phyloP scores from a whole-genome alignment of 495 filamentous ascomycete species.

The Cairneyella variabilis region DNA sequence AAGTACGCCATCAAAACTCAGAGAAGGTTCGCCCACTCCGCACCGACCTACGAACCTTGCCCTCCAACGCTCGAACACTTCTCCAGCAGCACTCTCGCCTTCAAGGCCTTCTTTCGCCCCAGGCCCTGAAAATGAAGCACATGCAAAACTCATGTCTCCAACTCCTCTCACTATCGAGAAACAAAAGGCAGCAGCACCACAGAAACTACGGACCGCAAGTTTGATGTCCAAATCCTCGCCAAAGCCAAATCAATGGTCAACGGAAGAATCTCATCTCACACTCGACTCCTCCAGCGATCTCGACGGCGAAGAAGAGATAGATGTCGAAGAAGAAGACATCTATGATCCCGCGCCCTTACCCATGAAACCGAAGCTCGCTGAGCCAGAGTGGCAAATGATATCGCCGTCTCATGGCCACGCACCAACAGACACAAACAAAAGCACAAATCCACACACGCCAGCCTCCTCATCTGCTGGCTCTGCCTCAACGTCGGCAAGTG shows the following conservation, averaged over 20 bases:
- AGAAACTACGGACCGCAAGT: conserved; percentile 7
- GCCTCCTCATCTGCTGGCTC: conserved; percentile 25
- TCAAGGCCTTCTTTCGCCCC: conserved; percentile 25
- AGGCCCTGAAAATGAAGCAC: conserved; percentile 14
- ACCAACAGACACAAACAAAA: conserved; percentile 5
- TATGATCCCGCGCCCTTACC: conserved; percentile 26
- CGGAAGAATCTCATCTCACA: conserved; percentile 40
- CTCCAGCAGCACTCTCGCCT: conserved; percentile 48
- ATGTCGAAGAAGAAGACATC: conserved; percentile 24
- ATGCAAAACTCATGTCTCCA: conserved; percentile 21
- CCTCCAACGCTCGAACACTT: conserved; percentile 58
- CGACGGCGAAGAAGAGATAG: conserved; percentile 30
- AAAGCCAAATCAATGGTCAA: conserved; percentile 29
- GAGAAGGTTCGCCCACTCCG: conserved; percentile 11
- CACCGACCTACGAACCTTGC: conserved; percentile 41
- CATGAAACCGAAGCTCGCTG: conserved; percentile 29
- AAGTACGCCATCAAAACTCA: conserved; percentile 37
- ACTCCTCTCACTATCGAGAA: conserved; percentile 21
- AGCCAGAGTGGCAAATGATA: conserved; percentile 51
- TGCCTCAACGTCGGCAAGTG: conserved; percentile 25
- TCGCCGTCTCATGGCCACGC: conserved; percentile 29
- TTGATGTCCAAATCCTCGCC: not conserved
- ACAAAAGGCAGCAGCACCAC: conserved; percentile 17
- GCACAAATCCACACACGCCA: not conserved
- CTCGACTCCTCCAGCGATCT: conserved; percentile 39